Conservation (phyloP, 208 protist genomes). For the Leishmania martiniquensis region DNA sequence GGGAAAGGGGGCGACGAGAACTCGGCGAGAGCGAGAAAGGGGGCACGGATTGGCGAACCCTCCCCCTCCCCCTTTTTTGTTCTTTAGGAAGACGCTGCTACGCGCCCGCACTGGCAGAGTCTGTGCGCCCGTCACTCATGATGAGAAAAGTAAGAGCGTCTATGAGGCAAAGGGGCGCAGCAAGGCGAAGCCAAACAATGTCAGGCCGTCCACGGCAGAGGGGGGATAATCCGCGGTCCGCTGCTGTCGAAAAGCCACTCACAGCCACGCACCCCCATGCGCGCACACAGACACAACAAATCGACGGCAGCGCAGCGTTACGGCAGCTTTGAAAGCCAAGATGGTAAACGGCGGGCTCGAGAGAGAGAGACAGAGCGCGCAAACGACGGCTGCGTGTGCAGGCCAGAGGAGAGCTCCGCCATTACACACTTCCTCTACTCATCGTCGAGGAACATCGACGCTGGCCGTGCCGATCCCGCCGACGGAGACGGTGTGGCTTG, state of each 20-base stretch:
- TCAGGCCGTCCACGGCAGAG: neutral
- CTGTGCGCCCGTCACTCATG: neutral
- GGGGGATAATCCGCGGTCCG: too few relatives aligned
- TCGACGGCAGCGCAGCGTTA: neutral
- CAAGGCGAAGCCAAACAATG: neutral
- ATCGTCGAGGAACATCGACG: constrained; percentile 75
- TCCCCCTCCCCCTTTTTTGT: neutral
- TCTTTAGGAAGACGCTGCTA: neutral
- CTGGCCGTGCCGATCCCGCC: constrained; percentile 29
- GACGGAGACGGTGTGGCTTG: constrained; percentile 16
- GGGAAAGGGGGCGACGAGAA: neutral
- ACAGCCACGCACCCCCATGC: neutral
- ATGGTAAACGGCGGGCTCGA: neutral
- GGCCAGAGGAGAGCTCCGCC: neutral
- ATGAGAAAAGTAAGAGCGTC: neutral
- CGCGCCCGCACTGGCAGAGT: neutral
- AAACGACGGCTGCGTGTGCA: neutral
- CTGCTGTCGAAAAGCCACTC: neutral
- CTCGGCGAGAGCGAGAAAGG: neutral
- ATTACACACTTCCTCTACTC: constrained; percentile 28
- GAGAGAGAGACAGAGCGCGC: neutral
- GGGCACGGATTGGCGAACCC: neutral
- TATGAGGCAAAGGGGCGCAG: neutral
- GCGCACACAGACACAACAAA: neutral
- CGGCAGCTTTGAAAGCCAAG: neutral